Conservation (phyloP, 73 alveolate species). For the Paramecium tetraurelia region DNA sequence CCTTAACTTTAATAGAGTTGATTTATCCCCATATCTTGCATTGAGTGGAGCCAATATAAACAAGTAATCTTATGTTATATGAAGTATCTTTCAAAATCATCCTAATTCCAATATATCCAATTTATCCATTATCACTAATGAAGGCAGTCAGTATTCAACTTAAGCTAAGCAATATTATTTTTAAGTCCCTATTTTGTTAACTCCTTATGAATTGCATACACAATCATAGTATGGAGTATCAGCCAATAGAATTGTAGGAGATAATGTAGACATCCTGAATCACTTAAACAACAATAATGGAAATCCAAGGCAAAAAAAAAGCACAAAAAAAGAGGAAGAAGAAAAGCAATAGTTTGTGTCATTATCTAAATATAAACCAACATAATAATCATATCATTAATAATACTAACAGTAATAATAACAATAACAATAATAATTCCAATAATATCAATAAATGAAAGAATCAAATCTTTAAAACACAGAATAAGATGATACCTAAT, state of each 20-base stretch:
- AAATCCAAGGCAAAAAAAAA: neutral
- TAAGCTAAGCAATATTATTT: neutral
- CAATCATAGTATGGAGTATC: neutral
- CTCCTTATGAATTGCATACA: slow-evolving; percentile 7
- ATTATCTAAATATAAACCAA: neutral
- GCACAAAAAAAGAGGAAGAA: neutral
- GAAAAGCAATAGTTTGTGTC: neutral
- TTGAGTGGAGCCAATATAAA: slow-evolving; percentile 16
- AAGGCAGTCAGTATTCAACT: slow-evolving; percentile 40
- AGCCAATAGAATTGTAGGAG: slow-evolving; percentile 32
- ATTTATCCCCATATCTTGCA: slow-evolving; percentile 43
- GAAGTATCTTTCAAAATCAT: neutral
- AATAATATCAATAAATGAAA: neutral
- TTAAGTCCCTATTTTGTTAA: slow-evolving; percentile 26
- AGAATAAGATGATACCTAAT: neutral
- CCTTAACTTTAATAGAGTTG: neutral
- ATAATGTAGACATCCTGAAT: neutral
- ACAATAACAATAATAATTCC: neutral
- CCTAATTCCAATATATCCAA: slow-evolving; percentile 30
- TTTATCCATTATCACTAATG: slow-evolving; percentile 29
- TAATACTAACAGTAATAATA: neutral
- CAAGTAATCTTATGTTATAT: neutral
- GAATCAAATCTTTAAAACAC: neutral
- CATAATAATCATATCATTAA: neutral
- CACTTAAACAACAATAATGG: neutral